These are phyloP conservation scores for Talaromyces sp. DNA, from an alignment of 2,329 filamentous ascomycete genomes.

Conservation along the genomic window DNA sequence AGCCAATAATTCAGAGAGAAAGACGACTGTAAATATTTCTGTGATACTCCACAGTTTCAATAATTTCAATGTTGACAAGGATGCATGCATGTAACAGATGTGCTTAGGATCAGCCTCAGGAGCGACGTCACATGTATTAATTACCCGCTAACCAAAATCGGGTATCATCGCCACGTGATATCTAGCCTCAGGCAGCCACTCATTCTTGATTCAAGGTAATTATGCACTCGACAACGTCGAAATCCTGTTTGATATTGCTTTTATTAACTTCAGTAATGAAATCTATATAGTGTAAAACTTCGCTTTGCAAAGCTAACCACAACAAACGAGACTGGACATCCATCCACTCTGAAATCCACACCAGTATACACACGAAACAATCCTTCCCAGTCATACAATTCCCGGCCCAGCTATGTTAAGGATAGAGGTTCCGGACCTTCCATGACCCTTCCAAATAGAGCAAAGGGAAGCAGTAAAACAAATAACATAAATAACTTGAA, in stretches of 20 bases:
- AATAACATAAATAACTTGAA: constrained; percentile 13
- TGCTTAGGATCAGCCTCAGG: not conserved
- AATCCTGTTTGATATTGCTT: not conserved
- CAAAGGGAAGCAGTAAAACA: constrained; percentile 11
- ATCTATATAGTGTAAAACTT: not conserved
- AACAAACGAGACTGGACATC: not conserved
- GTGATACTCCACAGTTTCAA: not conserved
- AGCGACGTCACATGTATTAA: not conserved
- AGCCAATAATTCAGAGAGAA: not conserved
- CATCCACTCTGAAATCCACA: not conserved
- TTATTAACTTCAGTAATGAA: not conserved
- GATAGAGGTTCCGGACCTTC: not conserved
- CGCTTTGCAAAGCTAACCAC: not conserved
- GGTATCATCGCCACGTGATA: not conserved
- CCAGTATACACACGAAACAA: not conserved
- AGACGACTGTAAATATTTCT: no score
- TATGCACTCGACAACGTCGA: no score
- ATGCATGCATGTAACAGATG: not conserved
- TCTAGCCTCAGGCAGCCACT: not conserved
- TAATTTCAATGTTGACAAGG: not conserved
- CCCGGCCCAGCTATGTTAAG: not conserved
- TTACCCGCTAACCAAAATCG: not conserved
- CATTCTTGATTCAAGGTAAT: no score
- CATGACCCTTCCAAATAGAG: not conserved
- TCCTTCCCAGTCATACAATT: not conserved